phyloP scores from a whole-genome alignment of 2,329 filamentous ascomycete genomes.

The Monosporascus sp. region DNA sequence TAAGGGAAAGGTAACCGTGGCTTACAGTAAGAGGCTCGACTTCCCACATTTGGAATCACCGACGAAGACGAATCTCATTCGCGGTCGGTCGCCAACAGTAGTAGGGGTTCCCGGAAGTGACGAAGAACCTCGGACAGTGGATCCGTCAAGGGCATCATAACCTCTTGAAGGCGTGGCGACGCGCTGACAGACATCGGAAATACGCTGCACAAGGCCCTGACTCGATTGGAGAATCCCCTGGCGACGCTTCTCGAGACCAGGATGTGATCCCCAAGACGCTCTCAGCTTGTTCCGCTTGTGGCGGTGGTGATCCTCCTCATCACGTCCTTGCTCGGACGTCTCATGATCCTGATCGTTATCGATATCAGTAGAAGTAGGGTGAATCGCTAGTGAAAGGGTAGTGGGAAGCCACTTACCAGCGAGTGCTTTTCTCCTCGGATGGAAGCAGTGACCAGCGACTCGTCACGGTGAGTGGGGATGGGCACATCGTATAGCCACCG shows the following conservation, averaged over 20 bases:
- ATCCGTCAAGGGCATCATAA: not conserved
- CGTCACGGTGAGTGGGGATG: constrained; percentile 5
- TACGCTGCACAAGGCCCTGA: constrained; percentile 10
- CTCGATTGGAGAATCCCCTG: constrained; percentile 8
- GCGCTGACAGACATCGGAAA: constrained; percentile 15
- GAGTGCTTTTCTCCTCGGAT: constrained; percentile 17
- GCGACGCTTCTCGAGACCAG: constrained; percentile 6
- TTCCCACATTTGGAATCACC: constrained; percentile 25
- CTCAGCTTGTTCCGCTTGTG: constrained; percentile 16
- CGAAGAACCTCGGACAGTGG: constrained; percentile 5
- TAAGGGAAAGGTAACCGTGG: not conserved
- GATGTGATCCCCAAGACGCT: constrained; percentile 3
- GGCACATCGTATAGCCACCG: constrained; percentile 23
- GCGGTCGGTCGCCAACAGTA: constrained; percentile 12
- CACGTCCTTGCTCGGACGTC: not conserved
- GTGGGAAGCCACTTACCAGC: constrained; percentile 10
- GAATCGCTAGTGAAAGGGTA: no score
- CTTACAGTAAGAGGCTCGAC: constrained; percentile 24
- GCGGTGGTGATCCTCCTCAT: constrained; percentile 8
- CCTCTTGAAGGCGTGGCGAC: constrained; percentile 5
- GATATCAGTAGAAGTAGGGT: not conserved
- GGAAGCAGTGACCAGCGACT: constrained; percentile 11
- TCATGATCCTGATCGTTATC: not conserved
- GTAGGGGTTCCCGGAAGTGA: constrained; percentile 12
- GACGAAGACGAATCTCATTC: constrained; percentile 26